Evolutionary conservation across 225 moss, liverwort and hornwort genomes (phyloP).

Genomic region (Lunularia cruciata): DNA sequence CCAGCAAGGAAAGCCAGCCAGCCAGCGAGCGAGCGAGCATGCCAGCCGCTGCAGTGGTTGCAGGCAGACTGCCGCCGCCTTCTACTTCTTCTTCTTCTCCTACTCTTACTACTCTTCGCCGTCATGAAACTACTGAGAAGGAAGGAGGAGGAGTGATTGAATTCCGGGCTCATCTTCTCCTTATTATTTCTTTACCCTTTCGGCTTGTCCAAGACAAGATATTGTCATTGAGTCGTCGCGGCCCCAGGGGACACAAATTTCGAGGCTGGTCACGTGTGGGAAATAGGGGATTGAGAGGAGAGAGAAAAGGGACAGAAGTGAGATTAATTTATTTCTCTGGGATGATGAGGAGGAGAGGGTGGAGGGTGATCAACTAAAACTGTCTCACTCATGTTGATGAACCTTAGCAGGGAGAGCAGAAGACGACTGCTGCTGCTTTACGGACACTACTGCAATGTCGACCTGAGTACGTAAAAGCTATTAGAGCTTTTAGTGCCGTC

Average conservation of each 20-base stretch:
- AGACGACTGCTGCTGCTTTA: neutral
- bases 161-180: neutral
- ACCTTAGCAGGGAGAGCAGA: neutral
- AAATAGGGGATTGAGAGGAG: neutral
- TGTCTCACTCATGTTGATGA: neutral
- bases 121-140: neutral
- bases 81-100: conserved; percentile 6
- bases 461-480: neutral
- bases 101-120: too few species aligned
- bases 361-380: too few species aligned
- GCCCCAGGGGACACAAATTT: neutral
- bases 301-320: neutral
- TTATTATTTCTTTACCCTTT: neutral
- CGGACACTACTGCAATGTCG: neutral
- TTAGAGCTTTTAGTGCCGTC: neutral
- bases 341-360: neutral
- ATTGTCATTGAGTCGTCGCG: conserved; percentile 6
- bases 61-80: conserved; percentile 16
- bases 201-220: conserved; percentile 7
- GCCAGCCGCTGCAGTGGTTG: too few species aligned
- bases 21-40: too few species aligned
- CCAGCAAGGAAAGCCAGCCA: too few species aligned
- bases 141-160: neutral
- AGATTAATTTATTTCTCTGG: neutral
- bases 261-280: neutral